A percentile compares a stretch with the other conserved stretches of the same genome.
Evolutionary conservation across 208 protist genomes (phyloP).

Genomic region (Acanthamoeba sp.): DNA sequence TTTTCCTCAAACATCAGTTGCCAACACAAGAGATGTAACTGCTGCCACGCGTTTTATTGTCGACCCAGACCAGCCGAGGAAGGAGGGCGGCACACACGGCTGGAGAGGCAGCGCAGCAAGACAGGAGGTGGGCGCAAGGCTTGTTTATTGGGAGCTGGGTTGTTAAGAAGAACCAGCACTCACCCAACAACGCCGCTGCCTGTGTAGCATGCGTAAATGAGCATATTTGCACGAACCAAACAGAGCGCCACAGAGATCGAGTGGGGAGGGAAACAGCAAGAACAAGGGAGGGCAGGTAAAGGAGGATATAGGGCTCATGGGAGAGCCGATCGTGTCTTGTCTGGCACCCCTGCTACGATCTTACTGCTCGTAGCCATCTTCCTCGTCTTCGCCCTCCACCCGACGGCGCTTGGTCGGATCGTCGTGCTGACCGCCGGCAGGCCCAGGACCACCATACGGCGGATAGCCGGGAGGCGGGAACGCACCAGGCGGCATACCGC

Average conservation of each 20-base stretch:
- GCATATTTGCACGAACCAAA: background rate
- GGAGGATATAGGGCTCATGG: background rate
- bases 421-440: background rate
- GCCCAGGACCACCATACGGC: background rate
- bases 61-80: background rate
- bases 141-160: too few relatives aligned
- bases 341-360: background rate
- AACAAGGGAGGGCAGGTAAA: background rate
- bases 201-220: too few relatives aligned
- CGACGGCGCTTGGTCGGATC: conserved; percentile 2
- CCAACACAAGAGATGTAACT: background rate
- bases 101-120: too few relatives aligned
- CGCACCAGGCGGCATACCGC: background rate
- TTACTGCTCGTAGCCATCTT: background rate
- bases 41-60: conserved; percentile 3
- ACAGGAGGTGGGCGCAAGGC: too few relatives aligned
- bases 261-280: background rate
- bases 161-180: too few relatives aligned
- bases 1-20: too few relatives aligned
- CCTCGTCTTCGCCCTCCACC: background rate
- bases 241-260: background rate
- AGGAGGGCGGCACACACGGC: too few relatives aligned
- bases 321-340: background rate
- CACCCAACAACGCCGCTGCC: too few relatives aligned
- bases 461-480: background rate